Evolutionary conservation across 2,329 filamentous ascomycete genomes (phyloP).

Genomic region (Mariannaea sp.): DNA sequence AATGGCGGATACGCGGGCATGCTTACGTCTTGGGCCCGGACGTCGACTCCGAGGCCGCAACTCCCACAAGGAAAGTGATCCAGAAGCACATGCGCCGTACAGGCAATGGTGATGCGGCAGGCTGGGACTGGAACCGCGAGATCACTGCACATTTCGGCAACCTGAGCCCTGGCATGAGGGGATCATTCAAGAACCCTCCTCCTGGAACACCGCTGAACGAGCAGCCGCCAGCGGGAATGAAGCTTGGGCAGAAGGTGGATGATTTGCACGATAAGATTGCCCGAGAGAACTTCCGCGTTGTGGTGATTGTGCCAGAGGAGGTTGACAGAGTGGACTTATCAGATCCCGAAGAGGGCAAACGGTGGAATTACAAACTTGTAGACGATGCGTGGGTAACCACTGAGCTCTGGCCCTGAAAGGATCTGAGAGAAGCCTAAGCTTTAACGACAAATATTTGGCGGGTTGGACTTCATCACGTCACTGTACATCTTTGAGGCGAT

Average conservation of each 20-base stretch:
- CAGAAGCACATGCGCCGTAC: conserved; percentile 62
- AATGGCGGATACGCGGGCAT: conserved; percentile 83
- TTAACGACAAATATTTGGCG: neutral
- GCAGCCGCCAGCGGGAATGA: conserved; percentile 49
- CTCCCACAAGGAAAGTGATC: conserved; percentile 64
- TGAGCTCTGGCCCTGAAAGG: conserved; percentile 65
- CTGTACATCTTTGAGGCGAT: too few species aligned
- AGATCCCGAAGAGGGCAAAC: conserved; percentile 63
- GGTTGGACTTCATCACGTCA: too few species aligned
- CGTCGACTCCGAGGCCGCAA: conserved; percentile 52
- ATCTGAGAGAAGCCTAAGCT: neutral
- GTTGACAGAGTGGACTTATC: conserved; percentile 77
- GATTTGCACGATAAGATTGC: conserved; percentile 73
- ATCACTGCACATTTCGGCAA: conserved; percentile 91
- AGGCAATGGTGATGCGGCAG: conserved; percentile 42
- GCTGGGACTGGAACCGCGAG: conserved; percentile 81
- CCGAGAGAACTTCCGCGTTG: conserved; percentile 77
- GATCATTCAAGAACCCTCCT: conserved; percentile 73
- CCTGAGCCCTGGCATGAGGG: conserved; percentile 78
- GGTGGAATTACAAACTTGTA: conserved; percentile 71
- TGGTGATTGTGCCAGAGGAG: conserved; percentile 78
- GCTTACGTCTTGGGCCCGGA: conserved; percentile 77
- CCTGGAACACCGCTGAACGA: conserved; percentile 66
- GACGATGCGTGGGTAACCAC: conserved; percentile 65
- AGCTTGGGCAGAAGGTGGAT: conserved; percentile 67